phyloP scores from a whole-genome alignment of 2,329 filamentous ascomycete species.

The Paraphaeosphaeria sporulosa region DNA sequence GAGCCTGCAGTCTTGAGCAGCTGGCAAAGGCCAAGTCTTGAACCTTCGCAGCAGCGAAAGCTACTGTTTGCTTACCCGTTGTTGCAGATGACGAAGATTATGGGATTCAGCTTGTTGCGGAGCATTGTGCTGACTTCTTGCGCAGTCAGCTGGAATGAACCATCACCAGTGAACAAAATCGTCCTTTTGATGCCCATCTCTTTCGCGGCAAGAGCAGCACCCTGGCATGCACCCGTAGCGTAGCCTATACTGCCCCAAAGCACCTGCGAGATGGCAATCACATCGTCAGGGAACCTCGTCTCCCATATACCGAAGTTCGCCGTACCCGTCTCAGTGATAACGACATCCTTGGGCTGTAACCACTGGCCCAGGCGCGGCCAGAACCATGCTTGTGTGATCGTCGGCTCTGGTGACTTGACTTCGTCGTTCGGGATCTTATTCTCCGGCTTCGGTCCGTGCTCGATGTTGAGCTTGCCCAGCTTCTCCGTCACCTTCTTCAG shows the following conservation, averaged over 20 bases:
- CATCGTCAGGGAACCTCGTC: conserved; percentile 77
- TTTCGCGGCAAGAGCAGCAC: conserved; percentile 76
- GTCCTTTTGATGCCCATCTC: conserved; percentile 70
- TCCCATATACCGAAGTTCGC: conserved; percentile 90
- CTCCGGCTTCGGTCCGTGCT: conserved; percentile 60
- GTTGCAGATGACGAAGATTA: conserved; percentile 88
- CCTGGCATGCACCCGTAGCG: conserved; percentile 68
- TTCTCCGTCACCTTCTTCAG: conserved; percentile 72
- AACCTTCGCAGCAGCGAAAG: no score
- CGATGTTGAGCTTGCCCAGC: conserved; percentile 63
- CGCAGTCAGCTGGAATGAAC: conserved; percentile 82
- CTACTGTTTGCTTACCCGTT: conserved; percentile 66
- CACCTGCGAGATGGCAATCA: conserved; percentile 82
- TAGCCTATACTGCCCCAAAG: conserved; percentile 75
- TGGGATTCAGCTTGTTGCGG: conserved; percentile 74
- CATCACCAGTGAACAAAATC: conserved; percentile 88
- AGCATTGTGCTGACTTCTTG: conserved; percentile 89
- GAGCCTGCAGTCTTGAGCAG: background rate
- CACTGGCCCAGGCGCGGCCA: conserved; percentile 81
- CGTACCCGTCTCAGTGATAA: conserved; percentile 88
- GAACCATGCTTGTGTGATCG: conserved; percentile 75
- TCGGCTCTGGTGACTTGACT: conserved; percentile 37
- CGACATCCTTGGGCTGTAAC: conserved; percentile 74
- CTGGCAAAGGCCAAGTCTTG: no score
- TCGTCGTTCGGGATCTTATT: conserved; percentile 58